Evolutionary conservation across 176 grass and related monocot species (phyloP).

Genomic region (Neostapfia colusana): DNA sequence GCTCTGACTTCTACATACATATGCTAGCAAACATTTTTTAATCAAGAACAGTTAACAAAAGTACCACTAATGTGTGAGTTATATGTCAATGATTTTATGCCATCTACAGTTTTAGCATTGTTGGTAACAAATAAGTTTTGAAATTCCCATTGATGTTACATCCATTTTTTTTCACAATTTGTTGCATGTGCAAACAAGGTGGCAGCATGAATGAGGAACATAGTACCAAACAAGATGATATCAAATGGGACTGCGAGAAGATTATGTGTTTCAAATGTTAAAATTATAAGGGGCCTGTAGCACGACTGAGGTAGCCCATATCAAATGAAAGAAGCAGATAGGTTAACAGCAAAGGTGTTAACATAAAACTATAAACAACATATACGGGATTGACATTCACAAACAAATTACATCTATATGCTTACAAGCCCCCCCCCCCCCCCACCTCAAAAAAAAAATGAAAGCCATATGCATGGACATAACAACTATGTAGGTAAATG

Average conservation of each 20-base stretch:
- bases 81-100: background rate
- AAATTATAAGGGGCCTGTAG: no score
- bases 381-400: no score
- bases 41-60: background rate
- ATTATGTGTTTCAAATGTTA: slow-evolving; percentile 6
- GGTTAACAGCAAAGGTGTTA: no score
- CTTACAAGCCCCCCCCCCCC: no score
- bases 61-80: background rate
- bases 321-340: no score
- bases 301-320: no score
- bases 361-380: no score
- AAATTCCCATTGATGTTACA: background rate
- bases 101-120: background rate
- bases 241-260: background rate
- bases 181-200: background rate
- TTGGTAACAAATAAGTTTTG: background rate
- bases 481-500: slow-evolving; percentile 23
- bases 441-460: no score
- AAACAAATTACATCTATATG: no score
- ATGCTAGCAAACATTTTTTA: background rate
- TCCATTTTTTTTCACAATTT: slow-evolving; percentile 4
- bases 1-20: background rate
- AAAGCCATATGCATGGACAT: no score
- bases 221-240: slow-evolving; percentile 3
- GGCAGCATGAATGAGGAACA: background rate